Evolutionary conservation across 441 rosid genomes (phyloP), one percentile per base, ranked within the genome.

Genomic region (Populus hybrid): DNA sequence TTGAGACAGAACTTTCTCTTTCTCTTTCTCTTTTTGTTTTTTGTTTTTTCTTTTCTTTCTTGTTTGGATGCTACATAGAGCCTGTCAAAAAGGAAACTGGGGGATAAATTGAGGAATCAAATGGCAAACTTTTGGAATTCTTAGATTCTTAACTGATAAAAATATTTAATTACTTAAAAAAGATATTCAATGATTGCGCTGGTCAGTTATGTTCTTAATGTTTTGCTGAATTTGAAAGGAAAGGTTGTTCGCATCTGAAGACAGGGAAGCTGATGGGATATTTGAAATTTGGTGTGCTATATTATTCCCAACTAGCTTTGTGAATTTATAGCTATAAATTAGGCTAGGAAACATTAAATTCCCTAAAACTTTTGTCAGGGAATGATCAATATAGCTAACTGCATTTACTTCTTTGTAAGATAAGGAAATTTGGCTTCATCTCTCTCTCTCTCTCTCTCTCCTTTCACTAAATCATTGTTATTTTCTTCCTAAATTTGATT

Each of bases 1-100:
- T 40, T 53, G 76, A 81, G 76, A 63, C 77, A 78, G 74, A 82
- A 83, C 71, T 78, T 83, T 67, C 67, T 69, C 66, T 40, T 74
- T 40, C 32, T 28, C 24, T 57, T 28, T 66, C 18, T 36, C 19
- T 26, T 69, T 42, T 59, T 30, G n/a, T 26, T 67, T 42, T 59
- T 35, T 63, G 11, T 7, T 9, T 75, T 59, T 50, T 2, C 53
- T 32, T 63, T 12, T 67, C 38, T 68, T 35, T 34, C 67, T 42
- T 79, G 77, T 69, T 81, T 75, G 80, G 63, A 66, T 72, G 77
- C 77, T 64, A 46, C 19, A 46, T 14, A 46, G 57, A 46, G 69
- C 1, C 30, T 65, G 69, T 65, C 26, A 26, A 26, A 65, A 65
- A 65, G 75, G 77, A 81, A 79, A 24, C 69, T 59, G 34, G 36